phyloP scores from a whole-genome alignment of 2,329 filamentous ascomycete genomes.

The Chaetomiaceae sp. region DNA sequence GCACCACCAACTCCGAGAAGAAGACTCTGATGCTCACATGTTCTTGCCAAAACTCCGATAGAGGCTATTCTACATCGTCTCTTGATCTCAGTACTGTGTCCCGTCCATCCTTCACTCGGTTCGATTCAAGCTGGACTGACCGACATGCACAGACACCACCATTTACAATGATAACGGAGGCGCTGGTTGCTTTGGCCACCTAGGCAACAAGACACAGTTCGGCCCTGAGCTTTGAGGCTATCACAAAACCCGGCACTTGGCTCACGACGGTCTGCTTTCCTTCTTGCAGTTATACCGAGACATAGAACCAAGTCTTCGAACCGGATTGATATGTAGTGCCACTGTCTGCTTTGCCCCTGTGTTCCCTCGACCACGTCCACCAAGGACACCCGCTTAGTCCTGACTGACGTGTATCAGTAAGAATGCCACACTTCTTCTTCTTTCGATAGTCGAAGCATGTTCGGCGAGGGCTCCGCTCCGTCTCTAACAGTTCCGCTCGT shows the following conservation, averaged over 20 bases:
- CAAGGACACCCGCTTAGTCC: too few species aligned
- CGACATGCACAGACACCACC: conserved; percentile 31
- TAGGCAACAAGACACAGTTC: conserved; percentile 35
- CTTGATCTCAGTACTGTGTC: conserved; percentile 28
- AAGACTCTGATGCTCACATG: conserved; percentile 27
- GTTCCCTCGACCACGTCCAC: too few species aligned
- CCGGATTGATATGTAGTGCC: too few species aligned
- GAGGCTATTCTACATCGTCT: neutral
- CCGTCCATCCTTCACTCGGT: neutral
- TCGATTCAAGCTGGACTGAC: neutral
- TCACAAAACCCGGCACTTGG: neutral
- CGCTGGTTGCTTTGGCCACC: conserved; percentile 36
- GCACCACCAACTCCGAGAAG: conserved; percentile 12
- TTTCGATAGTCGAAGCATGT: too few species aligned
- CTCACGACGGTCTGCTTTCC: too few species aligned
- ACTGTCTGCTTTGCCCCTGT: too few species aligned
- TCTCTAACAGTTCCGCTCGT: too few species aligned
- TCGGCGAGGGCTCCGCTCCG: too few species aligned
- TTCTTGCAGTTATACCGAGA: too few species aligned
- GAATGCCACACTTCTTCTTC: too few species aligned
- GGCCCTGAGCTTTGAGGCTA: neutral
- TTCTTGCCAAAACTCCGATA: conserved; percentile 19
- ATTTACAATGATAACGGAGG: conserved; percentile 36
- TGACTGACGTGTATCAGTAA: too few species aligned
- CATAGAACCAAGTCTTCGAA: too few species aligned